Evolutionary conservation across 1,139 yeast species (phyloP).

Genomic region (Pneumocystis carinii): DNA sequence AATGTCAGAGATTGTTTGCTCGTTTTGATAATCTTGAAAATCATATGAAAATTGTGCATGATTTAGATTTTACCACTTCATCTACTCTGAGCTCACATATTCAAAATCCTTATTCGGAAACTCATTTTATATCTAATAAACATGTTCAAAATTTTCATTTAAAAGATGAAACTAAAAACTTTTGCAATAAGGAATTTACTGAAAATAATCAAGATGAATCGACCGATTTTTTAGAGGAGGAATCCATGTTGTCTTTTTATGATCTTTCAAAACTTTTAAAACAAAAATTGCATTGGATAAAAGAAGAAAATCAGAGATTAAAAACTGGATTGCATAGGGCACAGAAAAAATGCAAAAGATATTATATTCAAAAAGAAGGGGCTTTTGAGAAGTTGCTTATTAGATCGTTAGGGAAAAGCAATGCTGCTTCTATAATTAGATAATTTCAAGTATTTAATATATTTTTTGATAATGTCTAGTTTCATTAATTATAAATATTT

Average conservation of each 20-base stretch:
- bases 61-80: neutral
- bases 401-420: neutral
- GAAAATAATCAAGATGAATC: neutral
- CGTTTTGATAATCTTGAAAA: neutral
- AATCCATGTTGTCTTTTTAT: neutral
- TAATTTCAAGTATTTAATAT: neutral
- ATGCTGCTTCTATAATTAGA: neutral
- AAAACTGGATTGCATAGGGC: neutral
- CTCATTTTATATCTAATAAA: neutral
- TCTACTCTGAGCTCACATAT: neutral
- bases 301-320: neutral
- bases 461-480: neutral
- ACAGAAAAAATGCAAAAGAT: neutral
- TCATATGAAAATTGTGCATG: neutral
- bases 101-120: neutral
- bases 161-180: neutral
- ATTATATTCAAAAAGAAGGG: neutral
- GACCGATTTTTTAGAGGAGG: neutral
- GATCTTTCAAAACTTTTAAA: neutral
- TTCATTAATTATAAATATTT: neutral
- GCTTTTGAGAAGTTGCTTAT: neutral
- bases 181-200: neutral
- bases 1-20: neutral
- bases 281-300: neutral
- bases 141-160: neutral